These are phyloP conservation scores for Termitomyces sp. DNA, from an alignment of 768 basidiomycete genomes.

Conservation along the genomic window DNA sequence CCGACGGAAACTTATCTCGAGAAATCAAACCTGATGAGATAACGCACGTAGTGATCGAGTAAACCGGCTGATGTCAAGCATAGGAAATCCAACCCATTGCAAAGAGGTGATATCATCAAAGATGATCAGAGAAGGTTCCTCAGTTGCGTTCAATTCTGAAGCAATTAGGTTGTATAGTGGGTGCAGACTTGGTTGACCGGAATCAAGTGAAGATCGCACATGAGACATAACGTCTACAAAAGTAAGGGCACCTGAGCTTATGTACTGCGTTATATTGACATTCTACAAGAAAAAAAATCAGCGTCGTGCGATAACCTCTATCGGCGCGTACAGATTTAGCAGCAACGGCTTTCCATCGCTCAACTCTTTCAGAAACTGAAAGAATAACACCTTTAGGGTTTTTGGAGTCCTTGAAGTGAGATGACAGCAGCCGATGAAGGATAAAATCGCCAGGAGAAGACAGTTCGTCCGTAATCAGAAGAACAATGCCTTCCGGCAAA, in stretches of 20 bases:
- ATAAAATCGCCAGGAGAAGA: constrained; percentile 71
- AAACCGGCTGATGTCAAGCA: constrained; percentile 49
- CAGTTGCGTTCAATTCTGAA: constrained; percentile 14
- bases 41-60: constrained; percentile 51
- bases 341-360: constrained; percentile 60
- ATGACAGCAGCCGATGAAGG: constrained; percentile 47
- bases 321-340: constrained; percentile 53
- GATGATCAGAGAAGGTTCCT: constrained; percentile 40
- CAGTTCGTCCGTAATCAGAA: constrained; percentile 69
- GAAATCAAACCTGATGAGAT: constrained; percentile 46
- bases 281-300: constrained; percentile 25
- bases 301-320: background rate
- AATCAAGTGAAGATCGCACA: constrained; percentile 19
- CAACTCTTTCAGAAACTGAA: constrained; percentile 50
- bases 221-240: constrained; percentile 51
- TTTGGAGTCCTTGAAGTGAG: constrained; percentile 45
- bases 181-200: constrained; percentile 22
- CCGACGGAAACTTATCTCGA: background rate
- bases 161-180: constrained; percentile 32
- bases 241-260: constrained; percentile 34
- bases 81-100: constrained; percentile 65
- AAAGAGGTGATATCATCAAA: constrained; percentile 67
- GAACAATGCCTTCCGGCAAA: constrained; percentile 44
- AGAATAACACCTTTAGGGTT: constrained; percentile 40
- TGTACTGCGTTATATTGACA: constrained; percentile 31